phyloP scores from a whole-genome alignment of 345 rosid genomes.

The Reutealis trisperma region DNA sequence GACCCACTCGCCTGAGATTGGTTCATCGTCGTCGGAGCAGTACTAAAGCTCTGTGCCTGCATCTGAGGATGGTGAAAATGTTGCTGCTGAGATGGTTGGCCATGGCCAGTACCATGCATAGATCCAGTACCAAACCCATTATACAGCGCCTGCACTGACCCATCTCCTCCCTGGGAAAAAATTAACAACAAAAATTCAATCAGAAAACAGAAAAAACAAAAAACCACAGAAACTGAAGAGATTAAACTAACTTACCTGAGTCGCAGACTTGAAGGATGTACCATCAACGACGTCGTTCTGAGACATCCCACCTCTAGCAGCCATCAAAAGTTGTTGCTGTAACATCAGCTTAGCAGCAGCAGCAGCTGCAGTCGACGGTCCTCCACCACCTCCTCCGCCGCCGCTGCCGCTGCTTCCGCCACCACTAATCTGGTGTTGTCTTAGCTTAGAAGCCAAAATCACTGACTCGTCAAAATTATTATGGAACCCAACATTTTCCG shows the following conservation, averaged over 20 bases:
- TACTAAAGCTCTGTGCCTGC: slow-evolving; percentile 43
- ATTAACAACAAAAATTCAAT: background rate
- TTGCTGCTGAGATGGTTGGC: slow-evolving; percentile 30
- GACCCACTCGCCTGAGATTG: slow-evolving; percentile 57
- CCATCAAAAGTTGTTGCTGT: slow-evolving; percentile 60
- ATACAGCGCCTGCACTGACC: slow-evolving; percentile 47
- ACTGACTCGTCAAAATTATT: slow-evolving; percentile 41
- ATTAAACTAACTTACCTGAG: slow-evolving; percentile 28
- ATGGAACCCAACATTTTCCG: slow-evolving; percentile 34
- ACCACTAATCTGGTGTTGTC: slow-evolving; percentile 58
- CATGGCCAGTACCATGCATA: slow-evolving; percentile 47
- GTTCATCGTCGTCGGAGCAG: slow-evolving; percentile 36
- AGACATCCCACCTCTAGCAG: slow-evolving; percentile 34
- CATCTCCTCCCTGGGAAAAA: slow-evolving; percentile 44
- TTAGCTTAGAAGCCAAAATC: slow-evolving; percentile 38
- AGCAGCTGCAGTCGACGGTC: background rate
- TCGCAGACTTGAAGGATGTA: slow-evolving; percentile 43
- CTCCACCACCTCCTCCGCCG: slow-evolving; percentile 16
- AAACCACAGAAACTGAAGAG: background rate
- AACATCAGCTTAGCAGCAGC: slow-evolving; percentile 46
- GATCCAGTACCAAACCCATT: slow-evolving; percentile 62
- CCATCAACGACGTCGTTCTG: slow-evolving; percentile 49
- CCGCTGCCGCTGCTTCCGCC: slow-evolving; percentile 23
- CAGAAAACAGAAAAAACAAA: background rate
- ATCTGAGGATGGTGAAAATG: slow-evolving; percentile 69